Evolutionary conservation across 140 eudicot genomes (phyloP), one percentile per base, ranked within the genome.

Genomic region (Anethum foeniculum): DNA sequence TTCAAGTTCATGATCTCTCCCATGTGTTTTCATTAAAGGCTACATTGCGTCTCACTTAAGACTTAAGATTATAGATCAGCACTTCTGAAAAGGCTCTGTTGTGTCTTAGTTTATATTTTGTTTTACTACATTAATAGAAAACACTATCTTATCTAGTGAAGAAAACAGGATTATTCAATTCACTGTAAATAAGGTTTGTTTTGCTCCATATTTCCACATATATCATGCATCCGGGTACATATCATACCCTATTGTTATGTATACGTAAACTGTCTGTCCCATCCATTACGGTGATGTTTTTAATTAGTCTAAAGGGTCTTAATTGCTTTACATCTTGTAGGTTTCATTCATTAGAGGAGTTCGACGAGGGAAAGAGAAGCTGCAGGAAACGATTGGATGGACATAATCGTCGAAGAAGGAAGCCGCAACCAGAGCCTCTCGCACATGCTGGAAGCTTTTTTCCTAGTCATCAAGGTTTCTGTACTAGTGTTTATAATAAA

Each of bases 381-480:
- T 92, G 97, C 69, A 85, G 95, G 81, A 90, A 89, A 79, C 91
- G 97, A 39, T 91, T 92, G 30, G 95, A 91, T 68, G 95, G 97
- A 16, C 97, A 92, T 79, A 92, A 92, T 72, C 91, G 90, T 51
- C 79, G 94, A 75, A 83, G 92, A 82, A 81, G 92, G 84, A 91
- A 87, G 79, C 90, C 89, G 44, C 95, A 90, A 72, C 90, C 89
- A 0, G 92, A 90, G 48, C 75, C 84, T 67, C 27, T 85, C 5
- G 81, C 87, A 49, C 81, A 81, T 47, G 77, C 82, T 38, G 71
- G 89, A 77, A 83, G 75, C 79, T 88, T 87, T 80, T 77, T 89
- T 68, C 79, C 90, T 7, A 51, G 76, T 81, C 85, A 85, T 82
- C 93, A 87, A 81, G 93, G 93, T 89, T 72, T 39, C 43, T 14